phyloP scores from a whole-genome alignment of 345 rosid genomes.

The Populus euphratica region DNA sequence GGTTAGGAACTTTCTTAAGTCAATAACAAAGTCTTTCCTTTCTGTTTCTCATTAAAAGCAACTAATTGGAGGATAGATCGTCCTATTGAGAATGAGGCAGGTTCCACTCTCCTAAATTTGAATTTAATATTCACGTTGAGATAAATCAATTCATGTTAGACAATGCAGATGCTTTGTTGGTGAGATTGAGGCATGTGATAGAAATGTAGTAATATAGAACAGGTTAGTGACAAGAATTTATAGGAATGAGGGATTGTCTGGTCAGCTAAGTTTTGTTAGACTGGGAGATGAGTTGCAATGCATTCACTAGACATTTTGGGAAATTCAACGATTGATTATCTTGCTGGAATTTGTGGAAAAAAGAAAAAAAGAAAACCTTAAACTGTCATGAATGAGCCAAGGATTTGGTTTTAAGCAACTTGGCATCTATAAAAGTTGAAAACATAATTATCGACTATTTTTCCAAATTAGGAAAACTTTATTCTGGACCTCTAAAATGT shows the following conservation, averaged over 20 bases:
- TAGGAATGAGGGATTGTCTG: background rate
- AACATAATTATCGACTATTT: background rate
- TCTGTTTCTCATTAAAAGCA: background rate
- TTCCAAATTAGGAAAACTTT: background rate
- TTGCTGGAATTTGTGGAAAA: background rate
- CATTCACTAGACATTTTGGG: background rate
- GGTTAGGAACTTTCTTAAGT: background rate
- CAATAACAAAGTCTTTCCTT: background rate
- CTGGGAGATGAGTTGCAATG: background rate
- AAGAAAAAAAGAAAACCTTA: background rate
- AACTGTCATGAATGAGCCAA: background rate
- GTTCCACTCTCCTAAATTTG: background rate
- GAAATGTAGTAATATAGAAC: background rate
- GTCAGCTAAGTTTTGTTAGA: background rate
- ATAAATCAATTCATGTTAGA: background rate
- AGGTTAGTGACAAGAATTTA: background rate
- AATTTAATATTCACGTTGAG: background rate
- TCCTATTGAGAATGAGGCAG: background rate
- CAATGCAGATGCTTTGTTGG: background rate
- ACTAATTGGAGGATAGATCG: background rate
- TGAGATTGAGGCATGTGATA: background rate
- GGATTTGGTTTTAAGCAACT: background rate
- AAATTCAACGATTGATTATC: background rate
- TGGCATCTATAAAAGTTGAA: background rate
- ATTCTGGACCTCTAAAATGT: background rate